These are phyloP conservation scores for Aleurites moluccanus DNA, from an alignment of 441 rosid species.

Conservation along the genomic window DNA sequence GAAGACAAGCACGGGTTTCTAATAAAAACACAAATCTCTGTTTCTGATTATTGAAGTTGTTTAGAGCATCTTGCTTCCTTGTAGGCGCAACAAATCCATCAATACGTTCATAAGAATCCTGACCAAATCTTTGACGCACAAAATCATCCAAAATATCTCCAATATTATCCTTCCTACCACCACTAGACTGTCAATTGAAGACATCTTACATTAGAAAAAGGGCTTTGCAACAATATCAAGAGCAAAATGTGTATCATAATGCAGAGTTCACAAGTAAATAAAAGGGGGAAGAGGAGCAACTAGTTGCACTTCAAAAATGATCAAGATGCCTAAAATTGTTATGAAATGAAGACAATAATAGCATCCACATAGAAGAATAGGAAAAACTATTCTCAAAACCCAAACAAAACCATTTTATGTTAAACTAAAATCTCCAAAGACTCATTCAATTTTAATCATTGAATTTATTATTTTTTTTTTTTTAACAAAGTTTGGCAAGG, in stretches of 20 bases:
- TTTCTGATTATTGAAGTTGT: constrained; percentile 68
- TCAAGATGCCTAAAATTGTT: not conserved
- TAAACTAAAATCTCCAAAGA: not conserved
- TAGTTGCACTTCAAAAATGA: not conserved
- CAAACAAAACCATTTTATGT: not conserved
- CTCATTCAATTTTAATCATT: not conserved
- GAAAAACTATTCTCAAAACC: not conserved
- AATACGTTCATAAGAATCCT: constrained; percentile 73
- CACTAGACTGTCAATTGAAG: constrained; percentile 52
- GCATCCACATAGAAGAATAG: not conserved
- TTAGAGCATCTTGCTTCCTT: constrained; percentile 60
- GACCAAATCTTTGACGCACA: constrained; percentile 75
- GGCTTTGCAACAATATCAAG: not conserved
- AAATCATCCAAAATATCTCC: constrained; percentile 93
- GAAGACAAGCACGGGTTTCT: constrained; percentile 81
- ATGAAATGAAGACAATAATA: not conserved
- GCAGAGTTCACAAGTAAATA: not conserved
- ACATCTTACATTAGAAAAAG: constrained; percentile 7
- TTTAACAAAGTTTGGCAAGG: not conserved
- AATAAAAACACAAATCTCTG: constrained; percentile 76
- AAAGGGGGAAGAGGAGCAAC: not conserved
- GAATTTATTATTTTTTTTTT: not conserved
- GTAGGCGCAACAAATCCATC: constrained; percentile 44
- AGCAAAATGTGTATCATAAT: not conserved
- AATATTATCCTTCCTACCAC: constrained; percentile 50